Evolutionary conservation across 257 asterid genomes (phyloP).

Genomic region (Forsythia viridissima): DNA sequence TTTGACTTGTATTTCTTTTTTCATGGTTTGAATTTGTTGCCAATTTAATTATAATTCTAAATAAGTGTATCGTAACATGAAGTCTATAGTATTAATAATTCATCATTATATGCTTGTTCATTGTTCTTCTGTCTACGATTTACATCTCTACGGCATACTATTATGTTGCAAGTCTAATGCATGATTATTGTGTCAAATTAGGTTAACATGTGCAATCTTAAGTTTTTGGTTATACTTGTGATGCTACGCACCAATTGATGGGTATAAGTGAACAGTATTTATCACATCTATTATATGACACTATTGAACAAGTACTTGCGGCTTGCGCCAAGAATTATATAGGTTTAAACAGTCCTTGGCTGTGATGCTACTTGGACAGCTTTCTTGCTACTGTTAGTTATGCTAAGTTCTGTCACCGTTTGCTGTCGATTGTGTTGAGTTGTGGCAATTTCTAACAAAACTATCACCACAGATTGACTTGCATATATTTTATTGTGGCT

Average conservation of each 20-base stretch:
- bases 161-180: background rate
- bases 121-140: background rate
- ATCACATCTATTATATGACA: background rate
- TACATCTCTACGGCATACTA: background rate
- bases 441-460: constrained; percentile 15
- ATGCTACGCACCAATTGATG: background rate
- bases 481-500: constrained; percentile 50
- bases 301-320: constrained; percentile 9
- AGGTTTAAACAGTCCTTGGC: background rate
- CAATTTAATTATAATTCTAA: constrained; percentile 17
- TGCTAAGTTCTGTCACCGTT: constrained; percentile 1
- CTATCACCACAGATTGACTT: constrained; percentile 34
- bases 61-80: background rate
- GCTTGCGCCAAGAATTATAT: background rate
- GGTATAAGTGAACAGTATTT: background rate
- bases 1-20: background rate
- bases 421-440: background rate
- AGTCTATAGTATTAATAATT: background rate
- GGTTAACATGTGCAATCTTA: background rate
- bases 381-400: background rate
- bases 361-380: background rate
- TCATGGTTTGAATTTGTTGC: constrained; percentile 11
- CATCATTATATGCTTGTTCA: background rate
- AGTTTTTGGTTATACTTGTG: constrained; percentile 6
- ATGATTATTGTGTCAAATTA: background rate